These are phyloP conservation scores for Ilex aquifolium DNA, from an alignment of 257 asterid species.

Conservation along the genomic window DNA sequence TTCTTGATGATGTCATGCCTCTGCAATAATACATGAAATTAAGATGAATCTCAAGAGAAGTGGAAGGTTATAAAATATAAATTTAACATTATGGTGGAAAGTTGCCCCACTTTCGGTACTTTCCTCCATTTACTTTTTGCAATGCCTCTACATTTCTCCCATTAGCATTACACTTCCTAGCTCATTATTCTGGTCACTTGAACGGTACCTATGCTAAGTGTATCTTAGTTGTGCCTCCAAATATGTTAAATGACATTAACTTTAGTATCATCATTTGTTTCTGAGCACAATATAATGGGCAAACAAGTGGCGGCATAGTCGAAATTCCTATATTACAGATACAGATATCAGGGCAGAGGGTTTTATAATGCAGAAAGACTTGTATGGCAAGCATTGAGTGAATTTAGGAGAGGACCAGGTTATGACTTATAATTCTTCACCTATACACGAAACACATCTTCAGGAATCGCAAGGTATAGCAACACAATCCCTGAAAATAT, in stretches of 20 bases:
- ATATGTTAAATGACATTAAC: too few species aligned
- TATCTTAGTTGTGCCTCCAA: too few species aligned
- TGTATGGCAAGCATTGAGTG: background rate
- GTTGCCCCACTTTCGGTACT: background rate
- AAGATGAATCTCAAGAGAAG: background rate
- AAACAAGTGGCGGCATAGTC: too few species aligned
- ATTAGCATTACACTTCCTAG: too few species aligned
- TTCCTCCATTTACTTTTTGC: background rate
- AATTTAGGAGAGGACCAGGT: background rate
- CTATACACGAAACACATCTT: background rate
- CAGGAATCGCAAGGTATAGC: background rate
- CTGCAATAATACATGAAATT: conserved; percentile 44
- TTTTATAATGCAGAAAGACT: too few species aligned
- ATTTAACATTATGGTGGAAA: background rate
- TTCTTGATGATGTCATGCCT: conserved; percentile 92
- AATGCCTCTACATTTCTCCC: too few species aligned
- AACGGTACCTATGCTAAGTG: too few species aligned
- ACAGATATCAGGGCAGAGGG: too few species aligned
- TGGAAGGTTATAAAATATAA: background rate
- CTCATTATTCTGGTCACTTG: too few species aligned
- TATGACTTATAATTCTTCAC: background rate
- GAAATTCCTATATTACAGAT: too few species aligned
- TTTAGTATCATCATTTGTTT: too few species aligned
- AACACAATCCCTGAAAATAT: background rate
- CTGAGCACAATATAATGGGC: too few species aligned